Evolutionary conservation across 441 rosid genomes (phyloP).

Genomic region (Macaranga tanarius): DNA sequence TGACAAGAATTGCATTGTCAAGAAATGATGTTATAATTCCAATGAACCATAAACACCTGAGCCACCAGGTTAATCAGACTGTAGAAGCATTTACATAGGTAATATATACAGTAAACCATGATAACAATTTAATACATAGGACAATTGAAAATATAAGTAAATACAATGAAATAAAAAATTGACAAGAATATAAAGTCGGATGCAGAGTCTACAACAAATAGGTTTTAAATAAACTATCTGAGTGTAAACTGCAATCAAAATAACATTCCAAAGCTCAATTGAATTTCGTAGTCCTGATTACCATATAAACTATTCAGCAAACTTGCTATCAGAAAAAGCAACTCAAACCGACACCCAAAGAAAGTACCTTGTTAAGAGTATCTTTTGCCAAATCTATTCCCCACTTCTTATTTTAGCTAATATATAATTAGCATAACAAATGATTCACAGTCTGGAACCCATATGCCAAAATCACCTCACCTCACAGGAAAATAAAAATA

Average conservation of each 20-base stretch:
- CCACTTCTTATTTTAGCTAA: neutral
- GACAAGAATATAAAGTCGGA: neutral
- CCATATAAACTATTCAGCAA: too few species aligned
- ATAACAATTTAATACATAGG: neutral
- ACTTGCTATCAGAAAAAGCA: too few species aligned
- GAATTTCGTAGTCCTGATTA: too few species aligned
- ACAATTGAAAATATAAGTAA: neutral
- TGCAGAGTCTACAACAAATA: neutral
- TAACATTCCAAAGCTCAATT: neutral
- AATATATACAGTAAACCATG: neutral
- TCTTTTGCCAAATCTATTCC: too few species aligned
- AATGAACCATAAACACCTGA: constrained; percentile 21
- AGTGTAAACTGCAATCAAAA: neutral
- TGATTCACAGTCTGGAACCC: neutral
- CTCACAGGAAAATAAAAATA: neutral
- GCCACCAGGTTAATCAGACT: neutral
- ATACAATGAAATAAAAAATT: neutral
- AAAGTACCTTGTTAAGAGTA: too few species aligned
- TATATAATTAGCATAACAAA: neutral
- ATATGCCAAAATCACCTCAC: neutral
- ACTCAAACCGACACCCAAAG: too few species aligned
- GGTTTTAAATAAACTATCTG: neutral
- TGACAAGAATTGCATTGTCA: constrained; percentile 13
- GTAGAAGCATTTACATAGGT: neutral
- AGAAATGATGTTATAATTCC: constrained; percentile 21